phyloP scores from a whole-genome alignment of 106 monocot species.

The Dioscorea dumetorum region DNA sequence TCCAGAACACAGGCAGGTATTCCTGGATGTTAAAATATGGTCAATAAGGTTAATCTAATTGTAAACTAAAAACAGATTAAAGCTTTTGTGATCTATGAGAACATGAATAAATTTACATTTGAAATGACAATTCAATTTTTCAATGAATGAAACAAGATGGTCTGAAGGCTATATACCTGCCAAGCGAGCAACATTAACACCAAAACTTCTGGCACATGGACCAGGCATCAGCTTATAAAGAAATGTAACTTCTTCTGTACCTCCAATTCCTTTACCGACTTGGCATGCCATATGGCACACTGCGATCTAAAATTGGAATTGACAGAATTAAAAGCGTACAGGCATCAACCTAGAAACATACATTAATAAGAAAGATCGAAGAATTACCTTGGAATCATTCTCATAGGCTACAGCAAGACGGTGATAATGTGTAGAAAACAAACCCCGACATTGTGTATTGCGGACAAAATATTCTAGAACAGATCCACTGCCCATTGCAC shows the following conservation, averaged over 20 bases:
- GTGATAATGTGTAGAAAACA: conserved; percentile 98
- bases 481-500: conserved; percentile 36
- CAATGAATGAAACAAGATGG: not conserved
- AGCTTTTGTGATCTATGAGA: not conserved
- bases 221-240: conserved; percentile 74
- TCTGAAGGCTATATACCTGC: conserved; percentile 50
- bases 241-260: conserved; percentile 81
- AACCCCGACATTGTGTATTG: conserved; percentile 55
- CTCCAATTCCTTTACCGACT: conserved; percentile 52
- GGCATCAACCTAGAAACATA: too few species aligned
- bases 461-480: conserved; percentile 73
- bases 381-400: conserved; percentile 51
- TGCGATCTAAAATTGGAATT: conserved; percentile 28
- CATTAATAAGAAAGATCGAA: too few species aligned
- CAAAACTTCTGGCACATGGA: conserved; percentile 94
- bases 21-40: conserved; percentile 26
- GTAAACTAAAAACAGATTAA: not conserved
- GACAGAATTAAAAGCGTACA: not conserved
- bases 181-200: conserved; percentile 94
- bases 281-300: conserved; percentile 93
- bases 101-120: not conserved
- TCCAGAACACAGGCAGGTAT: conserved; percentile 70
- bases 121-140: not conserved
- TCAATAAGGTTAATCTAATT: not conserved
- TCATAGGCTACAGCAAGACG: conserved; percentile 57